A percentile compares a stretch with the other conserved stretches of the same genome.
Evolutionary conservation across 23 red algal genomes (phyloP).

Genomic region (Gracilaria caudata): DNA sequence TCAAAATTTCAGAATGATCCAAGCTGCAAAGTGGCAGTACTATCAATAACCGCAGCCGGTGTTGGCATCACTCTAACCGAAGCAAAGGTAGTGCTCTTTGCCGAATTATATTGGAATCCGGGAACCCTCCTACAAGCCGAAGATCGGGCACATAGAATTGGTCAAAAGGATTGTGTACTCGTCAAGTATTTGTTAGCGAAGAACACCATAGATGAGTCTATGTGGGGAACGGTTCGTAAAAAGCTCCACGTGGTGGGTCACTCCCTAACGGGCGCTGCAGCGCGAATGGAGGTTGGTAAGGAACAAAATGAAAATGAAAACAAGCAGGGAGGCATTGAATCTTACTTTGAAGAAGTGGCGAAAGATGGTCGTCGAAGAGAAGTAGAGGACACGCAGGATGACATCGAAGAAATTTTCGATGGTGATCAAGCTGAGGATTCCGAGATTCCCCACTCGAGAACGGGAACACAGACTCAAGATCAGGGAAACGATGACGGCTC

Average conservation of each 20-base stretch:
- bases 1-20: constrained; percentile 69
- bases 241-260: constrained; percentile 74
- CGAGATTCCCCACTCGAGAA: background rate
- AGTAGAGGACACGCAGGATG: background rate
- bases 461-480: background rate
- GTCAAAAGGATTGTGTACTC: constrained; percentile 75
- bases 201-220: constrained; percentile 73
- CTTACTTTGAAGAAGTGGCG: constrained; percentile 9
- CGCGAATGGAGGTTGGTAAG: constrained; percentile 61
- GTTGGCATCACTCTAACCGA: constrained; percentile 81
- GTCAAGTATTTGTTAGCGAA: constrained; percentile 78
- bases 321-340: background rate
- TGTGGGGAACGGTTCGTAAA: constrained; percentile 71
- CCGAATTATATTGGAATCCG: constrained; percentile 90
- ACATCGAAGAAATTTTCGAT: background rate
- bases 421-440: background rate
- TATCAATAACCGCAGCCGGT: constrained; percentile 84
- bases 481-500: background rate
- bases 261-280: constrained; percentile 69
- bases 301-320: constrained; percentile 3
- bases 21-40: constrained; percentile 63
- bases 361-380: background rate
- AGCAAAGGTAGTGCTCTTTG: constrained; percentile 80
- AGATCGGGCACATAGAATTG: constrained; percentile 86
- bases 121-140: constrained; percentile 85